Conservation (phyloP, 2,329 filamentous ascomycete species). For the Ustilaginoidea virens region DNA sequence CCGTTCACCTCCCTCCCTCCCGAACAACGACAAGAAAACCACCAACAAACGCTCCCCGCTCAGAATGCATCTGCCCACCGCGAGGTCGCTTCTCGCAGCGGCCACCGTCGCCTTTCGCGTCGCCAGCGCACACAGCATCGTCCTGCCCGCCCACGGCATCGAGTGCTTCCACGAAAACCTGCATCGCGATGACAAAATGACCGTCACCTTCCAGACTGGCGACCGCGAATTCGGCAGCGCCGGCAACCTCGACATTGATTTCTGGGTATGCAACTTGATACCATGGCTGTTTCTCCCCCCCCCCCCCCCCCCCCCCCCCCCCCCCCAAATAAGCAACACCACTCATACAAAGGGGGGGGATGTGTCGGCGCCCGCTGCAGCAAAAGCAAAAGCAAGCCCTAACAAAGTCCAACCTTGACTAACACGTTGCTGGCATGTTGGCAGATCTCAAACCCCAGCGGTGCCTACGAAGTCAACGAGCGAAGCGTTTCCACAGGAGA, state of each 20-base stretch:
- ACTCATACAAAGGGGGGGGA: no score
- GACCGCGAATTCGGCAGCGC: slow-evolving; percentile 91
- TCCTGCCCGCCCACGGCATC: slow-evolving; percentile 78
- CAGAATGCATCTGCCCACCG: slow-evolving; percentile 16
- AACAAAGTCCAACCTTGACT: neutral
- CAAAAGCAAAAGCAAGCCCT: neutral
- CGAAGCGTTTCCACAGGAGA: slow-evolving; percentile 78
- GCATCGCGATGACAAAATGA: slow-evolving; percentile 94
- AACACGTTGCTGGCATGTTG: neutral
- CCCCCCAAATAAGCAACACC: no score
- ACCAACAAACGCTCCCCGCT: neutral
- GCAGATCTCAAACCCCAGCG: slow-evolving; percentile 64
- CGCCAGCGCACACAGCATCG: slow-evolving; percentile 82
- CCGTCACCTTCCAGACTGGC: slow-evolving; percentile 94
- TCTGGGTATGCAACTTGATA: slow-evolving; percentile 79
- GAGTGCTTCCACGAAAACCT: slow-evolving; percentile 96
- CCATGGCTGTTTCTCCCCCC: neutral
- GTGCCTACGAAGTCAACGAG: slow-evolving; percentile 64
- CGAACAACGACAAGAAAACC: neutral
- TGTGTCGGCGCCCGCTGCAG: no score
- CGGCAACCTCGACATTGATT: slow-evolving; percentile 91
- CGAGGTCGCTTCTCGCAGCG: slow-evolving; percentile 24
- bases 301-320: neutral
- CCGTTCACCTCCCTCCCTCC: no score
- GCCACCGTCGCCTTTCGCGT: slow-evolving; percentile 32